These are phyloP conservation scores for Malassezia brasiliensis DNA, from an alignment of 1,284 basidiomycete genomes.

Conservation along the genomic window DNA sequence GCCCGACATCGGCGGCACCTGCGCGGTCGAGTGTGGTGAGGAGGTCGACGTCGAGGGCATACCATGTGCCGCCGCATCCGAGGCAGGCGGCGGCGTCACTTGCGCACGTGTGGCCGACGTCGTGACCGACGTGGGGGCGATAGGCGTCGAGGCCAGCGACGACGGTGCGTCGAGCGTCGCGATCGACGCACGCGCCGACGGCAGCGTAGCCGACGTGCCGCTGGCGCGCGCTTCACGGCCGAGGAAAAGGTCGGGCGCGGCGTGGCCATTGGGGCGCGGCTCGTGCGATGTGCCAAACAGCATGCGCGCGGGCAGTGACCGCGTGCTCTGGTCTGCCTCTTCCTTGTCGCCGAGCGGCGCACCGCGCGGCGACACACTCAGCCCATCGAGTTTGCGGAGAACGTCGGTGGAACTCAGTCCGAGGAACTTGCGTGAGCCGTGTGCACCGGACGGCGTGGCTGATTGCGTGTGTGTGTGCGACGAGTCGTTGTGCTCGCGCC, in stretches of 20 bases:
- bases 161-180: too few species aligned
- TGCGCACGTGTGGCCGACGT: too few species aligned
- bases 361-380: conserved; percentile 44
- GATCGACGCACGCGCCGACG: too few species aligned
- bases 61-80: too few species aligned
- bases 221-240: not conserved
- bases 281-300: not conserved
- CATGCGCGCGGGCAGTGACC: conserved; percentile 3
- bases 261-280: too few species aligned
- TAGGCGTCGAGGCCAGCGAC: too few species aligned
- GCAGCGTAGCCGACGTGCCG: too few species aligned
- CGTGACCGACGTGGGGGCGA: too few species aligned
- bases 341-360: not conserved
- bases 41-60: too few species aligned
- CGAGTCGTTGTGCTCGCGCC: conserved; percentile 3
- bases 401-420: conserved; percentile 75
- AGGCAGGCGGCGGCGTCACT: too few species aligned
- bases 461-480: conserved; percentile 7
- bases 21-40: not conserved
- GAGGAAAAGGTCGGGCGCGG: too few species aligned
- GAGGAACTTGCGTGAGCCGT: conserved; percentile 22
- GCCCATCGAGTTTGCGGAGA: conserved; percentile 81
- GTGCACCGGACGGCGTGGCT: conserved; percentile 22
- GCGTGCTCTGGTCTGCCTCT: not conserved
- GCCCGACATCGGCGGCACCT: not conserved